Evolutionary conservation across 768 basidiomycete species (phyloP).

Genomic region (Mycena floridula): DNA sequence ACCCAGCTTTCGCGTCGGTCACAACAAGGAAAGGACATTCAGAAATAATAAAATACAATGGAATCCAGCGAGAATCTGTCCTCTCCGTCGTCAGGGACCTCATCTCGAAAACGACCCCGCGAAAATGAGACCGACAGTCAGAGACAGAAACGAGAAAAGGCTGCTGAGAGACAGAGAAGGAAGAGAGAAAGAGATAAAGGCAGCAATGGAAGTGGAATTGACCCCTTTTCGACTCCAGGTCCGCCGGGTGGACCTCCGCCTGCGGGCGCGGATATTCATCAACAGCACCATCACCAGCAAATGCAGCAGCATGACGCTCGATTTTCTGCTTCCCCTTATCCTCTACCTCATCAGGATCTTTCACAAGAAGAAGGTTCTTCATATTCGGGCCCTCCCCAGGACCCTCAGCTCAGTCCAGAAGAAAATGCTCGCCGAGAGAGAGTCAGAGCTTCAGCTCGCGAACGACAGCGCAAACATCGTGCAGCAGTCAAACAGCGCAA

Average conservation of each 20-base stretch:
- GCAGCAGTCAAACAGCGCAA: constrained; percentile 73
- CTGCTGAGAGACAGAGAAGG: constrained; percentile 77
- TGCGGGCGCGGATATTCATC: too few species aligned
- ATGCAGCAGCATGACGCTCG: neutral
- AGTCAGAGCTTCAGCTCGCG: constrained; percentile 70
- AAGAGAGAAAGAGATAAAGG: constrained; percentile 69
- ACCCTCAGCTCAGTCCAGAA: constrained; percentile 45
- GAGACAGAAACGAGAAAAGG: constrained; percentile 77
- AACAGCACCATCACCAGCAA: too few species aligned
- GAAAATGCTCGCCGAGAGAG: constrained; percentile 64
- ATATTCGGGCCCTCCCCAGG: constrained; percentile 12
- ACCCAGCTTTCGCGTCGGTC: neutral
- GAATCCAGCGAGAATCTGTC: neutral
- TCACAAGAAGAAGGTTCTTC: constrained; percentile 1
- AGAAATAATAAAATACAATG: neutral
- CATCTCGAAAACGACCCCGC: constrained; percentile 47
- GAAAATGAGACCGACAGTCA: constrained; percentile 73
- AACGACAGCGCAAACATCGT: constrained; percentile 80
- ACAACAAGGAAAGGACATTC: too few species aligned
- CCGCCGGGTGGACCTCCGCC: neutral
- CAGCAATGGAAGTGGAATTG: constrained; percentile 15
- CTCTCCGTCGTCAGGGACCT: neutral
- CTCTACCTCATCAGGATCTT: neutral
- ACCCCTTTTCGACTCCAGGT: too few species aligned
- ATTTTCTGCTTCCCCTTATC: neutral